Conservation (phyloP, 2,329 filamentous ascomycete genomes). For the Calonectria hawksworthii region DNA sequence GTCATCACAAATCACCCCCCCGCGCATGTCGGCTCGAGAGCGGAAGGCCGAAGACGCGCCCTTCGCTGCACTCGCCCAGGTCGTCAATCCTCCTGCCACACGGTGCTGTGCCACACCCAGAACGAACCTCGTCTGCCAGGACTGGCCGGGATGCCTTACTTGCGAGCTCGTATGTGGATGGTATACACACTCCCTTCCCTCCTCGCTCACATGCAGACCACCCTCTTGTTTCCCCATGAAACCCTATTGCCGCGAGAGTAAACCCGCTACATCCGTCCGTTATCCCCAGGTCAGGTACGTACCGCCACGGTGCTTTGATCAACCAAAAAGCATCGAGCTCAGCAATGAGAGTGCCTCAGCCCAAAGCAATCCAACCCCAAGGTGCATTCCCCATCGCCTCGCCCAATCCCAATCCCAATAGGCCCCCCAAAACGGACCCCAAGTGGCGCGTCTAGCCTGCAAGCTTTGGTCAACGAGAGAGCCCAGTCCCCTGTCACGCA, state of each 20-base stretch:
- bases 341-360: not conserved
- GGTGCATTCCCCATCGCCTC: not conserved
- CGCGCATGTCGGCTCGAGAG: slow-evolving; percentile 24
- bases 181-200: slow-evolving; percentile 42
- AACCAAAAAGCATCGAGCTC: not conserved
- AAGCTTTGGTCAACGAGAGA: slow-evolving; percentile 36
- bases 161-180: slow-evolving; percentile 38
- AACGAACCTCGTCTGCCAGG: slow-evolving; percentile 35
- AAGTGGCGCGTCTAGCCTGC: slow-evolving; percentile 20
- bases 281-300: not conserved
- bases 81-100: slow-evolving; percentile 34
- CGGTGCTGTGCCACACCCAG: slow-evolving; percentile 39
- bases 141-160: slow-evolving; percentile 30
- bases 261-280: slow-evolving; percentile 9
- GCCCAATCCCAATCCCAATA: slow-evolving; percentile 7
- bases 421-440: not conserved
- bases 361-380: slow-evolving; percentile 9
- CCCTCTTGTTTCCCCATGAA: slow-evolving; percentile 27
- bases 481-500: slow-evolving; percentile 40
- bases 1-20: slow-evolving; percentile 35
- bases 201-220: slow-evolving; percentile 40
- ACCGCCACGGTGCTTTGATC: not conserved
- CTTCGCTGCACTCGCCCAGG: slow-evolving; percentile 25
- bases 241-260: slow-evolving; percentile 22
- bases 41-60: slow-evolving; percentile 26